These are phyloP conservation scores for Ascochyta viciae-villosae DNA, from an alignment of 2,329 filamentous ascomycete genomes.

Conservation along the genomic window DNA sequence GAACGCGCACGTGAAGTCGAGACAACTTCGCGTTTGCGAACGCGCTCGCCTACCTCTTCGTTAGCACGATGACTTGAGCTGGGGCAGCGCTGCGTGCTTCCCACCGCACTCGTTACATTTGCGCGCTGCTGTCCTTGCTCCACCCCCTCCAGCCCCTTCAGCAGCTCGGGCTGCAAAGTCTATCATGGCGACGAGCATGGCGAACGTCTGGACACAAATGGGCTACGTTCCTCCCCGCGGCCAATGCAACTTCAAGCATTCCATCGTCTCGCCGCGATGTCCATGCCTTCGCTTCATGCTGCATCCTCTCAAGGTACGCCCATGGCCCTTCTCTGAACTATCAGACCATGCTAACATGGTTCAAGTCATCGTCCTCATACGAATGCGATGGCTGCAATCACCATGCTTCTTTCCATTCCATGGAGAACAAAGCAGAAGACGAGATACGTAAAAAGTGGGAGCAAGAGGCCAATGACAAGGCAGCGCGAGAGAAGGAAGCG, in stretches of 20 bases:
- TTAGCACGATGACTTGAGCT: conserved; percentile 1
- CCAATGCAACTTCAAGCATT: conserved; percentile 58
- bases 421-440: conserved; percentile 60
- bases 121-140: neutral
- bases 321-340: neutral
- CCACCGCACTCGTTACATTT: neutral
- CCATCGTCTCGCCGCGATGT: conserved; percentile 56
- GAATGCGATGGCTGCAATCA: conserved; percentile 64
- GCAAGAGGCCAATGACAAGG: conserved; percentile 44
- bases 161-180: neutral
- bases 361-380: conserved; percentile 57
- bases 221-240: conserved; percentile 59
- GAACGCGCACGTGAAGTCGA: conserved; percentile 29
- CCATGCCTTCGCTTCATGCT: conserved; percentile 64
- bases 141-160: neutral
- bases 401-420: conserved; percentile 62
- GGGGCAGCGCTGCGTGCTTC: conserved; percentile 1
- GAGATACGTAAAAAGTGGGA: conserved; percentile 57
- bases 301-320: conserved; percentile 60
- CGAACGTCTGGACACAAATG: conserved; percentile 60
- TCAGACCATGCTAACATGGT: neutral
- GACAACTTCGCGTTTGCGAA: conserved; percentile 24
- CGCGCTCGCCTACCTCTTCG: neutral
- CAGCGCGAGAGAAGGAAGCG: conserved; percentile 21
- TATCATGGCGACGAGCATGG: conserved; percentile 29